These are phyloP conservation scores for Gossypium laxum DNA, from an alignment of 441 rosid species.

Conservation along the genomic window DNA sequence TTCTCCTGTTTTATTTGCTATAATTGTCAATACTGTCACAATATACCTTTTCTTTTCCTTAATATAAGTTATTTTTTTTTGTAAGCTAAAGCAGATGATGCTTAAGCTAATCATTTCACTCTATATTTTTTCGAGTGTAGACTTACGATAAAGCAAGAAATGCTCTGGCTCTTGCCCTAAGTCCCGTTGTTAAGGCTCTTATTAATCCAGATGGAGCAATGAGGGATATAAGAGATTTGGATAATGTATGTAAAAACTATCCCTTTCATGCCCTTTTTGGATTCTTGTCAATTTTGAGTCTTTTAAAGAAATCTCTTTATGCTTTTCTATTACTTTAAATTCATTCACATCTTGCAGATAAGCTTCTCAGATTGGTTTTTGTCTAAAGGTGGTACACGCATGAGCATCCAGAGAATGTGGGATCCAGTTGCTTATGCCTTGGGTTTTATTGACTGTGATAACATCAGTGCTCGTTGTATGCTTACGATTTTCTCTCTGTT, in stretches of 20 bases:
- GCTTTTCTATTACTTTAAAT: constrained; percentile 6
- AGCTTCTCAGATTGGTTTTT: constrained; percentile 96
- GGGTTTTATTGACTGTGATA: constrained; percentile 94
- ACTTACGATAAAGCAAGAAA: constrained; percentile 89
- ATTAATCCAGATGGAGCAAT: constrained; percentile 83
- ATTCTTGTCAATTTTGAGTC: not conserved
- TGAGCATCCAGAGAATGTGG: constrained; percentile 95
- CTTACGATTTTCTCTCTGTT: constrained; percentile 93
- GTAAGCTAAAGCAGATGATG: not conserved
- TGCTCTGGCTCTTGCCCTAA: constrained; percentile 83
- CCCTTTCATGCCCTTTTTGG: not conserved
- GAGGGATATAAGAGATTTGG: constrained; percentile 74
- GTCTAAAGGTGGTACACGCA: constrained; percentile 89
- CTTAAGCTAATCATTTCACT: constrained; percentile 1
- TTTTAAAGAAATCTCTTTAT: not conserved
- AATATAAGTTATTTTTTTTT: not conserved
- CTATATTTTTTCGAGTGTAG: constrained; percentile 30
- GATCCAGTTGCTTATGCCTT: constrained; percentile 99
- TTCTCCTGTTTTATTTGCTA: not conserved
- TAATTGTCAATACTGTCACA: not conserved
- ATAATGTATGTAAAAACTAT: constrained; percentile 44
- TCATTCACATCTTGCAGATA: constrained; percentile 39
- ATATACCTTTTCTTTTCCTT: not conserved
- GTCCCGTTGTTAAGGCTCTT: constrained; percentile 89
- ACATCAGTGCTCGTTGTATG: constrained; percentile 98